Percentiles rank a stretch among this genome's conserved stretches.
Evolutionary conservation across 208 protist genomes (phyloP).

Genomic region (Spongospora subterranea): DNA sequence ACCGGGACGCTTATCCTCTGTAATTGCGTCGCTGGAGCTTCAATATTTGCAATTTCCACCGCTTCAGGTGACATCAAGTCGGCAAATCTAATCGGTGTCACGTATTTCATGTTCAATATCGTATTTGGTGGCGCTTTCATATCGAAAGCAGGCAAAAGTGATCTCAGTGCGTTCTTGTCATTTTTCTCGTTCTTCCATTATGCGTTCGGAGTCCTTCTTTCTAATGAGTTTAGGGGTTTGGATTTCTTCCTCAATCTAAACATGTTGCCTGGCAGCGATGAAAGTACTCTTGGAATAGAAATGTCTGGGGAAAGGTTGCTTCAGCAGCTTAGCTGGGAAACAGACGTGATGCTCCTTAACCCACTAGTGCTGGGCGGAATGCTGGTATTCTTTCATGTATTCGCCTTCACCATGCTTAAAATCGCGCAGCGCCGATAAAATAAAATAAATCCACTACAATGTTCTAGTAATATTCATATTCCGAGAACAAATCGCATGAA

Average conservation of each 20-base stretch:
- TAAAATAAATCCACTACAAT: no score
- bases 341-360: background rate
- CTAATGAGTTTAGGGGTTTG: slow-evolving; percentile 28
- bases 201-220: background rate
- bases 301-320: background rate
- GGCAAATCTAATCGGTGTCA: slow-evolving; percentile 48
- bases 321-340: background rate
- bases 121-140: slow-evolving; percentile 22
- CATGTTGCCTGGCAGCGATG: background rate
- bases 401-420: background rate
- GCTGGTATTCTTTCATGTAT: background rate
- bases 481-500: no score
- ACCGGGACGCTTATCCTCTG: background rate
- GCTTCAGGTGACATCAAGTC: slow-evolving; percentile 15
- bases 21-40: slow-evolving; percentile 31
- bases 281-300: background rate
- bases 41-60: slow-evolving; percentile 27
- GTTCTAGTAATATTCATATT: no score
- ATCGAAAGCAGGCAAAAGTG: background rate
- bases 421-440: background rate
- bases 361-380: background rate
- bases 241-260: background rate
- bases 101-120: slow-evolving; percentile 54
- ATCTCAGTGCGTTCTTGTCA: background rate
- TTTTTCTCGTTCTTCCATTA: slow-evolving; percentile 31